Evolutionary conservation across 805 yeast species (phyloP).

Genomic region (Kluyveromyces siamensis): DNA sequence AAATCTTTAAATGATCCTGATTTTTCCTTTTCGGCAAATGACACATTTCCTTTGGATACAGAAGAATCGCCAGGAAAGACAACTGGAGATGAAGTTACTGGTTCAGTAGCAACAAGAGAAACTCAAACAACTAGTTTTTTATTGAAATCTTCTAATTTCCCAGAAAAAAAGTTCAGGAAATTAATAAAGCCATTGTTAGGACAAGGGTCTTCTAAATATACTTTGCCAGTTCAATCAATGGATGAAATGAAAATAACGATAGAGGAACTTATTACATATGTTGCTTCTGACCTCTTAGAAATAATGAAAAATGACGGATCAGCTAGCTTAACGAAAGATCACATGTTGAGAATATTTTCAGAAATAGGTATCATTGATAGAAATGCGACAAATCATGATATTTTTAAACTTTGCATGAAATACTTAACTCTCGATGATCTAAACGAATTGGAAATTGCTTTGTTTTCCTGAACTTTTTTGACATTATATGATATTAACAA

Average conservation of each 20-base stretch:
- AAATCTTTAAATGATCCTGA: no score
- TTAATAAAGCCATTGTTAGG: not conserved
- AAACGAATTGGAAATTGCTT: conserved; percentile 15
- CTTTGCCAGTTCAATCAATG: not conserved
- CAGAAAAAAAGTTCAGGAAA: not conserved
- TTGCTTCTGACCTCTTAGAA: conserved; percentile 7
- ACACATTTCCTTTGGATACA: no score
- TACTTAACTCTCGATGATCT: conserved; percentile 20
- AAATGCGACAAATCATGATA: conserved; percentile 12
- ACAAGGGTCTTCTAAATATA: not conserved
- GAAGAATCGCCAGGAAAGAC: not conserved
- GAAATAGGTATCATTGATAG: conserved; percentile 9
- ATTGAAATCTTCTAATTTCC: not conserved
- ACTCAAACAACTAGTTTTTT: not conserved
- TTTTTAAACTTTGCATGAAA: conserved; percentile 19
- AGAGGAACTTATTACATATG: conserved; percentile 3
- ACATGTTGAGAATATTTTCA: conserved; percentile 9
- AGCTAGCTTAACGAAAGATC: conserved; percentile 6
- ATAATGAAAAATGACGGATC: not conserved
- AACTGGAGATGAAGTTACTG: not conserved
- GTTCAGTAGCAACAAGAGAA: not conserved
- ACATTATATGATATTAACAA: not conserved
- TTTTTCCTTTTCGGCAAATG: no score
- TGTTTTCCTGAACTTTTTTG: conserved; percentile 7
- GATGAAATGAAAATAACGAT: not conserved